These are phyloP conservation scores for Kodamaea ohmeri DNA, from an alignment of 1,139 yeast species.

Conservation along the genomic window DNA sequence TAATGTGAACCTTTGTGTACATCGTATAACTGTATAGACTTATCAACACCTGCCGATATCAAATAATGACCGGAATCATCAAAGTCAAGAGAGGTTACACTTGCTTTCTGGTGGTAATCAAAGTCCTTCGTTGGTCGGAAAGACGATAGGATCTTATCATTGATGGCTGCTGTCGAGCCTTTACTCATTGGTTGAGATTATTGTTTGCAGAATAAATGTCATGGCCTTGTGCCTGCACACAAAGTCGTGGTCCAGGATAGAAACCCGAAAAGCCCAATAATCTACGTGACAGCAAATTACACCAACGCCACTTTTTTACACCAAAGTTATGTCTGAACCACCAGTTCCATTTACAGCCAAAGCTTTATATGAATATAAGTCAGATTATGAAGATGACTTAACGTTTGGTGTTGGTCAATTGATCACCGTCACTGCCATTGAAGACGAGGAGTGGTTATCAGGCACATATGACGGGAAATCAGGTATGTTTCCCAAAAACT, in stretches of 20 bases:
- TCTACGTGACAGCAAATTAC: conserved; percentile 2
- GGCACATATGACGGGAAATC: conserved; percentile 59
- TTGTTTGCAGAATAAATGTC: neutral
- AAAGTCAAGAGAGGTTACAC: conserved; percentile 78
- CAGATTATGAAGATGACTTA: conserved; percentile 85
- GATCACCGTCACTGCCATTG: conserved; percentile 71
- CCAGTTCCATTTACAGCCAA: conserved; percentile 62
- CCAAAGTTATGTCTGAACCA: conserved; percentile 14
- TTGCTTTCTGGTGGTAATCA: conserved; percentile 52
- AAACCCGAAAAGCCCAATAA: conserved; percentile 2
- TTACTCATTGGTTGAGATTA: conserved; percentile 8
- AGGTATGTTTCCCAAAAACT: conserved; percentile 89
- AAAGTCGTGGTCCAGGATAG: neutral
- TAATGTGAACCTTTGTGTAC: conserved; percentile 63
- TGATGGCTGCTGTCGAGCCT: conserved; percentile 30
- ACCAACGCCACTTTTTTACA: neutral
- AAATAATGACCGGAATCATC: conserved; percentile 83
- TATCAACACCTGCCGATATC: conserved; percentile 77
- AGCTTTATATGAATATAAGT: conserved; percentile 68
- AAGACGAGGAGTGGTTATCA: conserved; percentile 88
- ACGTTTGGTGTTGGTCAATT: conserved; percentile 63
- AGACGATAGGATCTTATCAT: conserved; percentile 42
- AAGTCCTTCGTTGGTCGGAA: conserved; percentile 60
- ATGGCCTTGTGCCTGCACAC: conserved; percentile 5
- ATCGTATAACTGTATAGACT: conserved; percentile 82